A percentile compares a stretch with the other conserved stretches of the same genome.
These are phyloP conservation scores for Irpex sp. DNA, from an alignment of 1,284 basidiomycete genomes.

Conservation along the genomic window DNA sequence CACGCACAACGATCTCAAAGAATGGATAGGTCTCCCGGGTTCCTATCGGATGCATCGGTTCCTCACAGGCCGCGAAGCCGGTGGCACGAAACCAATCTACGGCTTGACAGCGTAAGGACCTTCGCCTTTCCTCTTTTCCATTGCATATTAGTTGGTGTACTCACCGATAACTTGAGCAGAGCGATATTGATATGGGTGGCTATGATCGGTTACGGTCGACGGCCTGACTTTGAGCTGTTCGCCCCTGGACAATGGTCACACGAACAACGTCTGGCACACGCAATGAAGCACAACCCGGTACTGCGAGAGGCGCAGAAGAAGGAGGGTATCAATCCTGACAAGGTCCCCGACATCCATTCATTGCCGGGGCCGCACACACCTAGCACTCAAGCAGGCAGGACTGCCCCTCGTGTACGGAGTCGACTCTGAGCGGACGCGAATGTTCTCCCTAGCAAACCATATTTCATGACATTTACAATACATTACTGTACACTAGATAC, in stretches of 20 bases:
- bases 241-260: slow-evolving; percentile 53
- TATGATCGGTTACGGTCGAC: slow-evolving; percentile 56
- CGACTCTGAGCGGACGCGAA: neutral
- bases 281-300: slow-evolving; percentile 41
- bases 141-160: neutral
- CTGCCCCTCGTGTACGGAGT: neutral
- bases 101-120: slow-evolving; percentile 69
- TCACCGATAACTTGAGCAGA: slow-evolving; percentile 31
- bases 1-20: slow-evolving; percentile 35
- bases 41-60: slow-evolving; percentile 68
- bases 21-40: slow-evolving; percentile 37
- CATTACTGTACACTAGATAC: neutral
- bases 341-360: neutral
- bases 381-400: neutral
- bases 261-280: slow-evolving; percentile 58
- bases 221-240: slow-evolving; percentile 61
- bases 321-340: slow-evolving; percentile 37
- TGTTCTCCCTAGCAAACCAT: neutral
- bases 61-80: slow-evolving; percentile 76
- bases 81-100: slow-evolving; percentile 75
- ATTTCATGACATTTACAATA: neutral
- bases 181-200: slow-evolving; percentile 71
- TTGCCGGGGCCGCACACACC: neutral
- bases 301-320: slow-evolving; percentile 48
- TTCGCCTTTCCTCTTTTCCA: neutral